Conservation (phyloP, 2,329 filamentous ascomycete genomes). For the Ophiostoma piceae region DNA sequence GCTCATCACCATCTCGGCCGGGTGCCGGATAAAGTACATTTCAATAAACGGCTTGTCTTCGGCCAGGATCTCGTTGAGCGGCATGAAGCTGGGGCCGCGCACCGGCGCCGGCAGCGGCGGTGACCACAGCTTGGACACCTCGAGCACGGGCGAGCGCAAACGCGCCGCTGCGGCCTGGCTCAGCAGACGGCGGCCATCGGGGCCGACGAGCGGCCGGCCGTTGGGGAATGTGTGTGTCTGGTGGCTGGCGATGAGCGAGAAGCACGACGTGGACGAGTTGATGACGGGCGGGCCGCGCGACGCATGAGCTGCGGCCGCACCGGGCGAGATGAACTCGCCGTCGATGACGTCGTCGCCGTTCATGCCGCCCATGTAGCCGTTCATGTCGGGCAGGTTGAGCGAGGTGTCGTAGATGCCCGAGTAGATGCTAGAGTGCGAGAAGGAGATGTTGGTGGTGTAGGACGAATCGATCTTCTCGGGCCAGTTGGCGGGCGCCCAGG, state of each 20-base stretch:
- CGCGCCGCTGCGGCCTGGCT: conserved; percentile 11
- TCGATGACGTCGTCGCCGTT: conserved; percentile 8
- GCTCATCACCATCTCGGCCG: conserved; percentile 26
- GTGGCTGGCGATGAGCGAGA: neutral
- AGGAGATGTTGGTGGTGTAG: neutral
- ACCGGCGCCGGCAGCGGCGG: conserved; percentile 19
- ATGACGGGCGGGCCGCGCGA: neutral
- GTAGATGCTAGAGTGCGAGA: neutral
- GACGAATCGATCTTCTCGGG: neutral
- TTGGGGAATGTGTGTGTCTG: conserved; percentile 1
- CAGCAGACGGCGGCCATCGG: conserved; percentile 18
- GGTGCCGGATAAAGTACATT: conserved; percentile 27
- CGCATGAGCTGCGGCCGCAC: neutral
- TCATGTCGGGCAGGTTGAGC: neutral
- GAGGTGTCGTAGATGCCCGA: conserved; percentile 3
- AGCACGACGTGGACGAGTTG: neutral
- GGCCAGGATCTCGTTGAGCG: conserved; percentile 21
- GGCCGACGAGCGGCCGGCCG: conserved; percentile 17
- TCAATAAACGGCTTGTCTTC: conserved; percentile 25
- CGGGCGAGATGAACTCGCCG: conserved; percentile 12
- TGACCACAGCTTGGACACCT: conserved; percentile 18
- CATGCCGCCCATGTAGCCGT: neutral
- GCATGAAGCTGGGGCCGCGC: conserved; percentile 23
- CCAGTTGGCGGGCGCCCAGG: conserved; percentile 1
- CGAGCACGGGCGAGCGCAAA: conserved; percentile 18